Percentiles rank a stretch among this genome's conserved stretches.
Conservation (phyloP, 352 stramenopile genomes). For the Globisporangium perplexum region DNA sequence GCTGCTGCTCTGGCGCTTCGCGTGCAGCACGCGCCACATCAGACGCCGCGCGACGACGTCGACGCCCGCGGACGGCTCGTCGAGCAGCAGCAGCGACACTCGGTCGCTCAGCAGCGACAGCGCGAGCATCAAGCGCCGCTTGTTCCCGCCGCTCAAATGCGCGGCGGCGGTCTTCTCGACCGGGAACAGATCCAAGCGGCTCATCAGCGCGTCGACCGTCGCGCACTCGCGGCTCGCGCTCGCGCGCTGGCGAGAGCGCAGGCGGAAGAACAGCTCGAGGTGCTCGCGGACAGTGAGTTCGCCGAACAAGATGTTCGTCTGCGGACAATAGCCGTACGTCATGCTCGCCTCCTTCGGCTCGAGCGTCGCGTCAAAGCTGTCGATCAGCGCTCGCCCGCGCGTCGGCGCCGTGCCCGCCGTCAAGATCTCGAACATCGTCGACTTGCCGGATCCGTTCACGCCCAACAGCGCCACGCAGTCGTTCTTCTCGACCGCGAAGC, state of each 20-base stretch:
- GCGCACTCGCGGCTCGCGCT: slow-evolving; percentile 20
- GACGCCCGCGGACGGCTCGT: slow-evolving; percentile 77
- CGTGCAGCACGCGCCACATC: slow-evolving; percentile 75
- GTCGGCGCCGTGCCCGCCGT: slow-evolving; percentile 88
- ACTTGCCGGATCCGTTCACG: slow-evolving; percentile 95
- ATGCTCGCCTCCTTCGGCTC: slow-evolving; percentile 42
- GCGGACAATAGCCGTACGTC: slow-evolving; percentile 76
- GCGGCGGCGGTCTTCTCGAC: slow-evolving; percentile 46
- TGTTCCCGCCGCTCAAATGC: slow-evolving; percentile 80
- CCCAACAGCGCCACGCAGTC: slow-evolving; percentile 92
- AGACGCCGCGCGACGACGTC: slow-evolving; percentile 73
- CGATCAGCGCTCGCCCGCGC: slow-evolving; percentile 44
- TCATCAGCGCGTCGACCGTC: slow-evolving; percentile 38
- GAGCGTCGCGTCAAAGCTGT: slow-evolving; percentile 50
- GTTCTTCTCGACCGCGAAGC: slow-evolving; percentile 76
- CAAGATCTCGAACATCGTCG: slow-evolving; percentile 95
- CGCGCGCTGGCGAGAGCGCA: slow-evolving; percentile 30
- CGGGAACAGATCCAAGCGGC: slow-evolving; percentile 51
- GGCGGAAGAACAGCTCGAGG: slow-evolving; percentile 58
- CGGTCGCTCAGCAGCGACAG: slow-evolving; percentile 64
- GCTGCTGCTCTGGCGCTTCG: slow-evolving; percentile 39
- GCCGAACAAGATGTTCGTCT: slow-evolving; percentile 71
- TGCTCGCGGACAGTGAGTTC: slow-evolving; percentile 73
- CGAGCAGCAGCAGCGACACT: slow-evolving; percentile 60
- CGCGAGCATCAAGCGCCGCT: slow-evolving; percentile 74